Evolutionary conservation across 352 stramenopile species (phyloP), one percentile per base, ranked within the genome.

Genomic region (Phytophthora vignae): DNA sequence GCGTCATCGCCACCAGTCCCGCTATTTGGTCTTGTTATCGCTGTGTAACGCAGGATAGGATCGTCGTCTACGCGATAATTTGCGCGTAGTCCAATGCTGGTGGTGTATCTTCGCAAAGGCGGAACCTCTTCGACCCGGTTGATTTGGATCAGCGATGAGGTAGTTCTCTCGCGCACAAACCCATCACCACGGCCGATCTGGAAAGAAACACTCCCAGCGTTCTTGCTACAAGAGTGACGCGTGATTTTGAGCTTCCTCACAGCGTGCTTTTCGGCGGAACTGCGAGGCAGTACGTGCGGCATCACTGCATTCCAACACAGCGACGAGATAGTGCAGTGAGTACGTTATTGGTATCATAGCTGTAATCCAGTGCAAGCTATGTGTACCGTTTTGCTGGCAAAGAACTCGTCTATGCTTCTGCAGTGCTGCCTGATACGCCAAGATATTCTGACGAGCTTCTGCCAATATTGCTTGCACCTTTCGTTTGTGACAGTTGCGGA

Each of bases 41-140:
- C 79, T 4, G 89, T 72, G 65, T 87, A 90, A 9, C 77, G 75
- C n/a, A 96, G 44, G 48, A 90, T 79, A 10, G 82, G 77, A 63
- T 96, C 80, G 64, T 97, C 88, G 15, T 91, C 82, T 7, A 81
- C 76, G 8, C 65, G 71, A 61, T 76, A 73, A 36, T 70, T 79
- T 36, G 79, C 64, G 42, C 76, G 68, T n/a, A 93, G n/a, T 6
- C 71, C 74, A 54, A 87, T 71, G 42, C 70, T 83, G 38, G 76
- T 76, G 15, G 71, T 83, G 17, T 79, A 81, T 36, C 59, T 73
- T 11, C 61, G 49, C n/a, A 81, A 36, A 1, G 56, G 54, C 21
- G 21, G 64, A 49, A 70, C 49, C 36, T 64, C n/a, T 64, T 64
- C 40, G 5, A 79, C 15, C 7, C 38, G 50, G 29, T 68, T 70